Conservation (phyloP, 805 yeast species). For the Kuraishia floccosa region DNA sequence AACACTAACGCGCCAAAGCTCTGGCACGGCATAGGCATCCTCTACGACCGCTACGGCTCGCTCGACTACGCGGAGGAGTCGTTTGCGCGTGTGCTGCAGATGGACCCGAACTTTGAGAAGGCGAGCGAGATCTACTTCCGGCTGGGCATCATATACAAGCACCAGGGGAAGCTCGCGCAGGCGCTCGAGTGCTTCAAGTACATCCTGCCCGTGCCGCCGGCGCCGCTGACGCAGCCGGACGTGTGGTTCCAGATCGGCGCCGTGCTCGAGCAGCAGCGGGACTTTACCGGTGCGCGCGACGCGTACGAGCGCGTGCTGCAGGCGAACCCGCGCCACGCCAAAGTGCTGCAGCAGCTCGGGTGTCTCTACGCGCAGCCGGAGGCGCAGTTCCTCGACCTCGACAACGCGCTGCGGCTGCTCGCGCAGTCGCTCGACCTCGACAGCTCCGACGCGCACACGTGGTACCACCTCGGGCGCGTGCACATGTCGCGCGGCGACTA, state of each 20-base stretch:
- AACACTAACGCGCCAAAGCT: constrained; percentile 93
- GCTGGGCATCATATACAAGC: constrained; percentile 92
- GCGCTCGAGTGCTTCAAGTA: constrained; percentile 94
- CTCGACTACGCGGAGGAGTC: constrained; percentile 98
- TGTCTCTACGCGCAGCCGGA: constrained; percentile 79
- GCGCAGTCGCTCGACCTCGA: constrained; percentile 86
- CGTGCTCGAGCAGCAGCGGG: constrained; percentile 88
- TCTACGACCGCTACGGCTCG: constrained; percentile 93
- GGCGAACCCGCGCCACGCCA: constrained; percentile 89
- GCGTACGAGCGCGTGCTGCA: constrained; percentile 89
- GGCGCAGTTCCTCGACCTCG: constrained; percentile 67
- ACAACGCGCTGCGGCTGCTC: constrained; percentile 69
- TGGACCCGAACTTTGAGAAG: constrained; percentile 94
- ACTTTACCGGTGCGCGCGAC: constrained; percentile 83
- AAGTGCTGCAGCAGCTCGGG: constrained; percentile 91
- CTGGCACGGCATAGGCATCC: constrained; percentile 98
- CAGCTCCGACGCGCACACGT: constrained; percentile 84
- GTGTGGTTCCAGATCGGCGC: constrained; percentile 98
- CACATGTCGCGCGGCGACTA: constrained; percentile 95
- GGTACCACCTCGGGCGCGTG: constrained; percentile 95
- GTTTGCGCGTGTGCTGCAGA: constrained; percentile 86
- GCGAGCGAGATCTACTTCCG: constrained; percentile 95
- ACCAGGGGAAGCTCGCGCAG: constrained; percentile 76
- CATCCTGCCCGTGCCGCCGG: constrained; percentile 83
- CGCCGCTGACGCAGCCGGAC: constrained; percentile 92